A percentile compares a stretch with the other conserved stretches of the same genome.
These are phyloP conservation scores for Mycena vulgaris DNA, from an alignment of 768 basidiomycete genomes.

Conservation along the genomic window DNA sequence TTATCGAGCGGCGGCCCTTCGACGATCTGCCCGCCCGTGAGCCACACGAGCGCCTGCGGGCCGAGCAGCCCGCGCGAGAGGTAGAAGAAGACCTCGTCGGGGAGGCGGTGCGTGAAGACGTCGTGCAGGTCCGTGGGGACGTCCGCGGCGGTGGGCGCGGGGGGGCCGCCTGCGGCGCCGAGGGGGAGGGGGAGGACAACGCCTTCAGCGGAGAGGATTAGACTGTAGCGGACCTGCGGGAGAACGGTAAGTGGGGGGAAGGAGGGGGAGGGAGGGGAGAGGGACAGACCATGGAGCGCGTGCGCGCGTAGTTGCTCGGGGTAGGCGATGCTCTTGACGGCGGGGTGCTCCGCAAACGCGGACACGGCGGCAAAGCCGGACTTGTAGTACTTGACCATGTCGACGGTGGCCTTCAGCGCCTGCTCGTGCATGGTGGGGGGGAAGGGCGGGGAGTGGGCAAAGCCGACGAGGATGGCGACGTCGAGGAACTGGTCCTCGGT, in stretches of 20 bases:
- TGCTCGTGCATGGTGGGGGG: constrained; percentile 88
- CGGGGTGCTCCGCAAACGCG: constrained; percentile 84
- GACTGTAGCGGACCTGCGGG: constrained; percentile 78
- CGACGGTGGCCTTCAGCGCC: constrained; percentile 85
- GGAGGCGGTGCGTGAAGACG: constrained; percentile 94
- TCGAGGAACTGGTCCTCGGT: constrained; percentile 95
- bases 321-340: constrained; percentile 86
- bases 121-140: constrained; percentile 94
- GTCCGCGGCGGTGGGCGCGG: constrained; percentile 87
- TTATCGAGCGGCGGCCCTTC: constrained; percentile 94
- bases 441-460: constrained; percentile 84
- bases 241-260: not conserved
- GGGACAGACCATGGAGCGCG: constrained; percentile 80
- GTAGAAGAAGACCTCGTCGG: constrained; percentile 97
- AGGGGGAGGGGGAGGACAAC: constrained; percentile 85
- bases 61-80: constrained; percentile 92
- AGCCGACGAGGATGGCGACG: constrained; percentile 92
- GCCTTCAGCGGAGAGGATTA: constrained; percentile 92
- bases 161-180: constrained; percentile 62
- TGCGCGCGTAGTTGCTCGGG: constrained; percentile 89
- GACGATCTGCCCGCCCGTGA: constrained; percentile 87
- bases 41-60: constrained; percentile 95
- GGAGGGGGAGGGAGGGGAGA: not conserved
- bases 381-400: constrained; percentile 95
- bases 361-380: constrained; percentile 86